phyloP scores from a whole-genome alignment of 2,329 filamentous ascomycete species.

The Ceratocystis eucalypticola region DNA sequence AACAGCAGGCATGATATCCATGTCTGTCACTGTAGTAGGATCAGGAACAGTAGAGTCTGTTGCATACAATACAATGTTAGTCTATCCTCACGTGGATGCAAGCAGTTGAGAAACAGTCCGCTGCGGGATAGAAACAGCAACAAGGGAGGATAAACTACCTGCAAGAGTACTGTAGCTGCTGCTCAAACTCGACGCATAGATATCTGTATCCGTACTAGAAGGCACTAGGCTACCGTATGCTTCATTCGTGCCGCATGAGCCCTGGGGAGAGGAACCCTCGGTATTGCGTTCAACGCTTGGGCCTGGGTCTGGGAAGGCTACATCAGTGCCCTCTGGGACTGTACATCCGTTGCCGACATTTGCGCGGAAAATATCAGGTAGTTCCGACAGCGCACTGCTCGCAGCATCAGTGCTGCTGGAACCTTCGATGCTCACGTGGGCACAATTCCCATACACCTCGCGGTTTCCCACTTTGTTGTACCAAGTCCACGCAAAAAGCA shows the following conservation, averaged over 20 bases:
- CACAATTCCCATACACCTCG: slow-evolving; percentile 61
- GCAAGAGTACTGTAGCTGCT: neutral
- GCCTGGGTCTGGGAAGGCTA: slow-evolving; percentile 51
- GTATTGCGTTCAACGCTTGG: slow-evolving; percentile 31
- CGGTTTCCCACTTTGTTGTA: slow-evolving; percentile 50
- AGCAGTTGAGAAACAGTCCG: no score
- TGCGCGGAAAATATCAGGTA: slow-evolving; percentile 43
- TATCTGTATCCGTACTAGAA: neutral
- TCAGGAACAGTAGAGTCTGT: neutral
- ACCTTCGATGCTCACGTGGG: slow-evolving; percentile 38
- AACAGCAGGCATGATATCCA: neutral
- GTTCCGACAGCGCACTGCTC: slow-evolving; percentile 42
- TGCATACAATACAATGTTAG: neutral
- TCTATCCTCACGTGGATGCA: neutral
- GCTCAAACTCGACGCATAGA: neutral
- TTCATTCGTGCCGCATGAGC: slow-evolving; percentile 15
- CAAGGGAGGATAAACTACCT: slow-evolving; percentile 3
- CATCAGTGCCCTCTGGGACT: slow-evolving; percentile 41
- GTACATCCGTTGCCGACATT: slow-evolving; percentile 46
- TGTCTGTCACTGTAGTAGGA: neutral
- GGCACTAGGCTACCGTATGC: neutral
- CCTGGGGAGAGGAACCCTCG: slow-evolving; percentile 24
- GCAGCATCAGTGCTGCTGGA: slow-evolving; percentile 19
- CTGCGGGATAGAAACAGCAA: neutral
- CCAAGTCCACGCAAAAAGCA: slow-evolving; percentile 49